A percentile compares a stretch with the other conserved stretches of the same genome.
Conservation (phyloP, 2,329 filamentous ascomycete species). For the Aquanectria penicillioides region DNA sequence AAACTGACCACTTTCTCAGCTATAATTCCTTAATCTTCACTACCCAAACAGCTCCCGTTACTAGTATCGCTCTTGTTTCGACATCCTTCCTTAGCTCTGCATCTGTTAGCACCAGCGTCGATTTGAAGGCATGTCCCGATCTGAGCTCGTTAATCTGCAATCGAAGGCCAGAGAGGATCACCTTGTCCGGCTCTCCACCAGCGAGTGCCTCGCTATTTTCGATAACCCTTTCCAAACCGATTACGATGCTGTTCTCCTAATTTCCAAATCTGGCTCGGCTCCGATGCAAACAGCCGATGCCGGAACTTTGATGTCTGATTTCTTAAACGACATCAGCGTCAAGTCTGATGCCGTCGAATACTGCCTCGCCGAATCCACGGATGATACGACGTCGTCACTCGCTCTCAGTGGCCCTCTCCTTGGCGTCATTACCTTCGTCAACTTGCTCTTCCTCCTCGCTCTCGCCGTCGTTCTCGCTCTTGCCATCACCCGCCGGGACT, state of each 20-base stretch:
- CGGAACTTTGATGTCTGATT: slow-evolving; percentile 34
- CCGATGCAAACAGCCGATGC: slow-evolving; percentile 45
- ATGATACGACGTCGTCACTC: slow-evolving; percentile 39
- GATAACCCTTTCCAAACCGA: slow-evolving; percentile 25
- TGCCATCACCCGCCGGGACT: slow-evolving; percentile 46
- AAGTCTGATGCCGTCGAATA: slow-evolving; percentile 21
- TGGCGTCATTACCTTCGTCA: slow-evolving; percentile 49
- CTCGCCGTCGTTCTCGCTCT: slow-evolving; percentile 54
- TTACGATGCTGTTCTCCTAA: slow-evolving; percentile 23
- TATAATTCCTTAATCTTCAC: slow-evolving; percentile 63
- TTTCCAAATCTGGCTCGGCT: slow-evolving; percentile 16
- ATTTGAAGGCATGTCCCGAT: slow-evolving; percentile 22
- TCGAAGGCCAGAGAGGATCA: slow-evolving; percentile 19
- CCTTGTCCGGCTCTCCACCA: slow-evolving; percentile 16
- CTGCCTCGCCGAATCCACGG: slow-evolving; percentile 26
- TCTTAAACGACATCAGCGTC: slow-evolving; percentile 16
- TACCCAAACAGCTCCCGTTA: slow-evolving; percentile 44
- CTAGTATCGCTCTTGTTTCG: slow-evolving; percentile 28
- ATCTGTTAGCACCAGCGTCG: slow-evolving; percentile 9
- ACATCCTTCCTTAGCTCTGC: slow-evolving; percentile 21
- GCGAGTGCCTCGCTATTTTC: slow-evolving; percentile 25
- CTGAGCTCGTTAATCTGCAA: slow-evolving; percentile 20
- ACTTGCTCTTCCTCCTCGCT: slow-evolving; percentile 54
- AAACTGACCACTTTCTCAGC: slow-evolving; percentile 41
- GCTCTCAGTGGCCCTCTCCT: slow-evolving; percentile 54